Evolutionary conservation across 768 basidiomycete species (phyloP).

Genomic region (Sporobolomyces pararoseus): DNA sequence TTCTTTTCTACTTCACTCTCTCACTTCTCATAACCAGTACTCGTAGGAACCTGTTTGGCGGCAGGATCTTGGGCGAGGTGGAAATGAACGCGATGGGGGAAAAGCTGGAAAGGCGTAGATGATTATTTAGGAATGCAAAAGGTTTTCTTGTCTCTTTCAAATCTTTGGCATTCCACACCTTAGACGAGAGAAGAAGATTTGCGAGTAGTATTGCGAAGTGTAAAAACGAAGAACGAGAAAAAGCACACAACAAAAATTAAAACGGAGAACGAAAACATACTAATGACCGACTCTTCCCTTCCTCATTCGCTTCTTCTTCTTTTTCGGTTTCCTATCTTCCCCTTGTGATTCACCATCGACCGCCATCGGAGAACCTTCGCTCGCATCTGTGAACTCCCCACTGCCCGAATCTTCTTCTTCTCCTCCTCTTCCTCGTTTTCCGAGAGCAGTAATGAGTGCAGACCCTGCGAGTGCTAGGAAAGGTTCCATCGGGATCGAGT

Average conservation of each 20-base stretch:
- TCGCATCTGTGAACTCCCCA: neutral
- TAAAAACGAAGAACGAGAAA: neutral
- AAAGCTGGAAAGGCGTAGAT: too few species aligned
- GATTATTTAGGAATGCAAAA: too few species aligned
- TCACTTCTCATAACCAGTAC: neutral
- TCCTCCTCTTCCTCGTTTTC: neutral
- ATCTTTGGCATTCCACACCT: too few species aligned
- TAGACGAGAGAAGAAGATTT: too few species aligned
- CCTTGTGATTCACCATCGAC: neutral
- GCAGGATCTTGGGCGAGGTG: neutral
- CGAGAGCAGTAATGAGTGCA: neutral
- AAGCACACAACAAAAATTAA: constrained; percentile 1
- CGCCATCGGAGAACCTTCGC: constrained; percentile 1
- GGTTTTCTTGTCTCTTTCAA: too few species aligned
- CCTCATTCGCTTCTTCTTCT: constrained; percentile 7
- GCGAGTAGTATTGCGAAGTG: neutral
- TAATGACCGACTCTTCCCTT: constrained; percentile 12
- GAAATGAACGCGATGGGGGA: too few species aligned
- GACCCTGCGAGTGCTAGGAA: neutral
- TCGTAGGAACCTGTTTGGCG: neutral
- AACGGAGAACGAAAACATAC: neutral
- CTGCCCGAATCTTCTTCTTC: neutral
- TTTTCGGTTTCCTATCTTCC: neutral
- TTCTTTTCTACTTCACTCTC: neutral
- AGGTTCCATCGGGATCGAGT: constrained; percentile 8